These are phyloP conservation scores for Calonectria honghensis DNA, from an alignment of 2,329 filamentous ascomycete genomes.

Conservation along the genomic window DNA sequence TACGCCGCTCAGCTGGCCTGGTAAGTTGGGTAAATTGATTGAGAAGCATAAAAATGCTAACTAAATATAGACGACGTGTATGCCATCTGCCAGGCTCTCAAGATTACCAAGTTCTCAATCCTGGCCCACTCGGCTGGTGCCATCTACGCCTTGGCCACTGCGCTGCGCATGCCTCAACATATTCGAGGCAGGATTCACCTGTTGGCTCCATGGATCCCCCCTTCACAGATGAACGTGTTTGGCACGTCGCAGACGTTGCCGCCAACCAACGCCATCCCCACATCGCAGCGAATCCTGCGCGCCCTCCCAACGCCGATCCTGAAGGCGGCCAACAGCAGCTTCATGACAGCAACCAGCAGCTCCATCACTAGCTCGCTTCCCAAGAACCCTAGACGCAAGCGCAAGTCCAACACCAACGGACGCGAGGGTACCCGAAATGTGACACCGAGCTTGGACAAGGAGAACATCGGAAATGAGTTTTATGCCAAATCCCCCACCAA, in stretches of 20 bases:
- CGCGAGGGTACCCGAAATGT: conserved; percentile 62
- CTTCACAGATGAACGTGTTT: conserved; percentile 91
- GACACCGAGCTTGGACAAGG: conserved; percentile 68
- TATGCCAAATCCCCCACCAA: conserved; percentile 53
- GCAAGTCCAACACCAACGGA: conserved; percentile 69
- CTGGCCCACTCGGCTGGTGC: conserved; percentile 96
- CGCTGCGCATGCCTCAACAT: conserved; percentile 95
- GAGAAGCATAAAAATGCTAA: conserved; percentile 53
- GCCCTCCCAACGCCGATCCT: conserved; percentile 92
- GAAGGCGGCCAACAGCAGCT: conserved; percentile 95
- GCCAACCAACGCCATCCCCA: conserved; percentile 90
- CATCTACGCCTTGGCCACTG: conserved; percentile 97
- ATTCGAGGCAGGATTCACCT: conserved; percentile 96
- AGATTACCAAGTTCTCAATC: conserved; percentile 96
- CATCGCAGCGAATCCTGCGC: conserved; percentile 92
- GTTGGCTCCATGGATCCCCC: conserved; percentile 96
- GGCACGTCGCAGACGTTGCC: conserved; percentile 83
- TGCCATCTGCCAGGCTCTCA: conserved; percentile 92
- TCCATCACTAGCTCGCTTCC: conserved; percentile 87
- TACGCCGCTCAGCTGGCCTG: conserved; percentile 94
- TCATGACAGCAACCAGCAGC: conserved; percentile 93
- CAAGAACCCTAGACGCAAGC: conserved; percentile 78
- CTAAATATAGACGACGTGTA: conserved; percentile 82
- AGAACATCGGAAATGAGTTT: conserved; percentile 63
- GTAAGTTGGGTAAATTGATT: conserved; percentile 68